Evolutionary conservation across 371 early-diverging fungal genomes (phyloP), one percentile per base, ranked within the genome.

Genomic region (Lichtheimia ramosa): DNA sequence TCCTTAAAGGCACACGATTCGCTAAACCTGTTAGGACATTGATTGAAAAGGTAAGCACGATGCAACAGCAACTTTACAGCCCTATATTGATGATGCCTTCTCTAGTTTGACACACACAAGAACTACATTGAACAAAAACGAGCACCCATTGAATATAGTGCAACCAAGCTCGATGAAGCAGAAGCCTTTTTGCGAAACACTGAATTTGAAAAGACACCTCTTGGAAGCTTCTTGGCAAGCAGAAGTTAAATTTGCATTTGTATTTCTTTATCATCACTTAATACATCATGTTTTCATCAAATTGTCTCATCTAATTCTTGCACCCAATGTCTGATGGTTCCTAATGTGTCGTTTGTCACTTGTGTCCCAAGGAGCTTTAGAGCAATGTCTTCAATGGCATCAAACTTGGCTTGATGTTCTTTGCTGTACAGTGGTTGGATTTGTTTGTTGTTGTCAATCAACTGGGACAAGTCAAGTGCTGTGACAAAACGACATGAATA

Each of bases 81-180:
- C 51, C 24, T 50, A n/a, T 46, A 46, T 12, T 50, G 14, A 18
- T 58, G 5, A 13, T 15, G 25, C 13, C n/a, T 54, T 10, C n/a
- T 56, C 40, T 59, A 83, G 76, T 57, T 92, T 23, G 93, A 93
- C 62, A 89, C 89, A 66, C 91, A 92, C 60, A 74, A 87, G 34
- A 78, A 79, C 58, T 90, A 85, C 63, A 85, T 96, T 57, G 89
- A 92, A 67, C 82, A 83, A 54, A 83, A 87, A 62, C 85, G 95
- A 34, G 75, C 82, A 58, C 73, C 81, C 54, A 84, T 90, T 51
- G 92, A 92, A 49, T 94, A 92, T 63, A 81, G 87, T 42, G 89
- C 95, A 2, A 83, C 78, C 23, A 89, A 93, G 63, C 69, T 85
- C 46, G 73, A 82, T 2, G 81, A 86, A 60, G 89, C 85, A 48